phyloP scores from a whole-genome alignment of 208 protist species.

The Trypanosomatidae sp. region DNA sequence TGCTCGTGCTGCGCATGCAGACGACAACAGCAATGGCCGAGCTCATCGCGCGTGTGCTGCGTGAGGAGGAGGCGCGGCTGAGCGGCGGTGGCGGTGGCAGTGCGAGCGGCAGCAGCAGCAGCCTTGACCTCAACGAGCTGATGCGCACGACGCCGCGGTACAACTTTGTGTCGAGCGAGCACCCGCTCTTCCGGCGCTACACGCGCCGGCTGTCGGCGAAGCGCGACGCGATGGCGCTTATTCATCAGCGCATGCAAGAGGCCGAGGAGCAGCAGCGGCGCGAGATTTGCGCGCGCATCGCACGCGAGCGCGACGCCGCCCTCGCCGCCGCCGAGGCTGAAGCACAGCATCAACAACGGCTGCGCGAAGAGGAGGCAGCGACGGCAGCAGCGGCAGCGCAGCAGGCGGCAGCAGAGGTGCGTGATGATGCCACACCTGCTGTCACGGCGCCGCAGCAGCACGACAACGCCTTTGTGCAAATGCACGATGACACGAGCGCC shows the following conservation, averaged over 20 bases:
- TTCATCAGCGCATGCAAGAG: slow-evolving; percentile 38
- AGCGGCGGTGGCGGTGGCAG: slow-evolving; percentile 1
- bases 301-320: slow-evolving; percentile 23
- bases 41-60: slow-evolving; percentile 49
- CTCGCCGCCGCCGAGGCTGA: slow-evolving; percentile 1
- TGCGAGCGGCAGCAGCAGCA: background rate
- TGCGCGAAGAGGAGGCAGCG: slow-evolving; percentile 7
- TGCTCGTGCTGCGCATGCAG: slow-evolving; percentile 59
- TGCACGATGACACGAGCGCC: no score
- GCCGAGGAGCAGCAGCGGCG: slow-evolving; percentile 33
- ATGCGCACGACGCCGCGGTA: slow-evolving; percentile 63
- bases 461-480: no score
- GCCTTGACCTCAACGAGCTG: slow-evolving; percentile 47
- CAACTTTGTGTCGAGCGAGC: slow-evolving; percentile 53
- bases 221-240: slow-evolving; percentile 34
- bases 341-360: slow-evolving; percentile 9
- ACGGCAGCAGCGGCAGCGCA: slow-evolving; percentile 1
- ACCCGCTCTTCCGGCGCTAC: slow-evolving; percentile 68
- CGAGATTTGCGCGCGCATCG: slow-evolving; percentile 36
- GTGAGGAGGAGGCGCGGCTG: slow-evolving; percentile 28
- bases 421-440: no score
- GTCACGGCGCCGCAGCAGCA: no score
- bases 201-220: slow-evolving; percentile 33
- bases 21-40: slow-evolving; percentile 42
- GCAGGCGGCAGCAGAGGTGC: background rate